These are phyloP conservation scores for Stephania japonica DNA, from an alignment of 164 flowering plant species.

Conservation along the genomic window DNA sequence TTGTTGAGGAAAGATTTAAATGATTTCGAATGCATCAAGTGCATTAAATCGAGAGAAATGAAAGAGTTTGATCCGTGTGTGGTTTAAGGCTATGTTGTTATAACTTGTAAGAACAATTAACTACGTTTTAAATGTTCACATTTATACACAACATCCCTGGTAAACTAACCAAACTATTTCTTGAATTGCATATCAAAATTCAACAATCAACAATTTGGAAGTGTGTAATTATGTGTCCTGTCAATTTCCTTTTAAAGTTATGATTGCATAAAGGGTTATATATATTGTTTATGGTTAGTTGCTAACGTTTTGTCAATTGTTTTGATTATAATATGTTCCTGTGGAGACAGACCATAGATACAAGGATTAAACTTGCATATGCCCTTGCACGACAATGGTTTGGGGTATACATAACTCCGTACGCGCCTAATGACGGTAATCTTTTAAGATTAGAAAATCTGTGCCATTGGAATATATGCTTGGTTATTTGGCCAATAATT, in stretches of 20 bases:
- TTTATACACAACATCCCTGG: too few species aligned
- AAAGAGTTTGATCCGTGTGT: too few species aligned
- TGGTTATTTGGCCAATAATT: neutral
- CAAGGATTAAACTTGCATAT: slow-evolving; percentile 81
- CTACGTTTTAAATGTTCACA: too few species aligned
- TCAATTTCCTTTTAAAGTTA: neutral
- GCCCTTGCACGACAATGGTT: slow-evolving; percentile 99
- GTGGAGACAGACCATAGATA: slow-evolving; percentile 61
- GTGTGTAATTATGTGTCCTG: neutral
- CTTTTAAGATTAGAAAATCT: neutral
- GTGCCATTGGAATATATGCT: slow-evolving; percentile 5
- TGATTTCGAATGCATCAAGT: too few species aligned
- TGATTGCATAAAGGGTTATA: neutral
- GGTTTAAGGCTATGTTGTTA: neutral
- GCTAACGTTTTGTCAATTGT: neutral
- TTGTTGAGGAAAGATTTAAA: too few species aligned
- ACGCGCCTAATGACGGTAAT: slow-evolving; percentile 83
- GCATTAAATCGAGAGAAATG: too few species aligned
- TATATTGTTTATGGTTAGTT: neutral
- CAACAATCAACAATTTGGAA: neutral
- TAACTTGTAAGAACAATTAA: neutral
- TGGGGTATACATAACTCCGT: slow-evolving; percentile 86
- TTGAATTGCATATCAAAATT: neutral
- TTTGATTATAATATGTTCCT: too few species aligned
- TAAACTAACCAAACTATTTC: neutral